Conservation (phyloP, 2,329 filamentous ascomycete species). For the Chaetothyriales sp. region DNA sequence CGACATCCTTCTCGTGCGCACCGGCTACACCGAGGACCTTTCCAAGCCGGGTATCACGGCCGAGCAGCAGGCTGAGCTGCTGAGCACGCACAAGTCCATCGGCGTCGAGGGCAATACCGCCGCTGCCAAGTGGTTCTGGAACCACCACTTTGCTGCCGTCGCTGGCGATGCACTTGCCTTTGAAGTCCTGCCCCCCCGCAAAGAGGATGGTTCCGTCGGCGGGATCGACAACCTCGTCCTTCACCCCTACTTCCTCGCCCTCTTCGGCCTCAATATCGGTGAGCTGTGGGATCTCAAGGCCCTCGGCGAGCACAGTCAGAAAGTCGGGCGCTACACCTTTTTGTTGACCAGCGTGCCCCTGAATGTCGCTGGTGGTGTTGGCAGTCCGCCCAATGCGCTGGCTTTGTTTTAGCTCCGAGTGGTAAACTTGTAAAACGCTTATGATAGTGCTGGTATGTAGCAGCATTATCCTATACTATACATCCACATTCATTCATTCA, state of each 20-base stretch:
- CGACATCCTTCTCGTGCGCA: slow-evolving; percentile 53
- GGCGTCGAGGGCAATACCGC: slow-evolving; percentile 38
- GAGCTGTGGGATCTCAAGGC: slow-evolving; percentile 34
- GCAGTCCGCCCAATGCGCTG: slow-evolving; percentile 34
- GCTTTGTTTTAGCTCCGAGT: slow-evolving; percentile 25
- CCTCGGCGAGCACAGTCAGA: slow-evolving; percentile 25
- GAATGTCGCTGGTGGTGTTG: slow-evolving; percentile 35
- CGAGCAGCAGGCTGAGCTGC: slow-evolving; percentile 23
- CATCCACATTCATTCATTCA: too few species aligned
- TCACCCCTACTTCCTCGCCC: slow-evolving; percentile 33
- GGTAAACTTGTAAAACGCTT: too few species aligned
- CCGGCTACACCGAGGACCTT: slow-evolving; percentile 49
- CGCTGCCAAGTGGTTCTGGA: slow-evolving; percentile 45
- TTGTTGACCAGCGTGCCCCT: slow-evolving; percentile 38
- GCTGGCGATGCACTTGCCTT: slow-evolving; percentile 44
- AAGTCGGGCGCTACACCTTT: slow-evolving; percentile 29
- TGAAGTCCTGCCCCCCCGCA: slow-evolving; percentile 36
- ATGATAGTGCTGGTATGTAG: too few species aligned
- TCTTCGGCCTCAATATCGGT: slow-evolving; percentile 37
- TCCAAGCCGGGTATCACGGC: slow-evolving; percentile 27
- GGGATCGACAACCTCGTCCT: slow-evolving; percentile 24
- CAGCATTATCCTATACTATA: too few species aligned
- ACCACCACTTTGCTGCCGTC: slow-evolving; percentile 42
- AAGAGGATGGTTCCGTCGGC: slow-evolving; percentile 16
- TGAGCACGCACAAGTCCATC: slow-evolving; percentile 26